Percentiles rank a stretch among this genome's conserved stretches.
Conservation (phyloP, 768 basidiomycete species). For the Heimioporus sp. region DNA sequence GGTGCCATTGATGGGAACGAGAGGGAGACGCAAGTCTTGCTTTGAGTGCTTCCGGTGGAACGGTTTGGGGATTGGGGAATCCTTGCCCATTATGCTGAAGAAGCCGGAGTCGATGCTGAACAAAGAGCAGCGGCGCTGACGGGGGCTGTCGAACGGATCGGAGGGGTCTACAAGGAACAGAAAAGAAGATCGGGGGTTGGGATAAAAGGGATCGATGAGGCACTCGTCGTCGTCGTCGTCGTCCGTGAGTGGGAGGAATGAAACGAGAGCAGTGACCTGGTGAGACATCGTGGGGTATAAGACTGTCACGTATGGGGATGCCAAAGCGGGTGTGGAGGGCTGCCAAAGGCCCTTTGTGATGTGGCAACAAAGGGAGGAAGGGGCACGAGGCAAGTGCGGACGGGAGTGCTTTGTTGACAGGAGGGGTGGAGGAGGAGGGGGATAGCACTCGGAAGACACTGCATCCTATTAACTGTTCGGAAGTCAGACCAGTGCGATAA, state of each 20-base stretch:
- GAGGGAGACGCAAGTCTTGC: conserved; percentile 11
- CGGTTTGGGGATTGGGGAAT: conserved; percentile 8
- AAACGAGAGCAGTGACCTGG: conserved; percentile 8
- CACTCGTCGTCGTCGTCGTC: conserved; percentile 23
- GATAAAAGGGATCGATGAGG: conserved; percentile 7
- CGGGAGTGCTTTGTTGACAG: conserved; percentile 4
- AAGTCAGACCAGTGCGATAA: conserved; percentile 7
- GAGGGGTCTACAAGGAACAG: conserved; percentile 3
- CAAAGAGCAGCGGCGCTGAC: conserved; percentile 18
- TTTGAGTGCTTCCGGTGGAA: conserved; percentile 10
- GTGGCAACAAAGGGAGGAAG: conserved; percentile 20
- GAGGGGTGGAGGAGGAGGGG: too few relatives aligned
- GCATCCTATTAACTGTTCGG: conserved; percentile 19
- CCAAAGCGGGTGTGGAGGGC: conserved; percentile 24
- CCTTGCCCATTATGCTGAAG: conserved; percentile 25
- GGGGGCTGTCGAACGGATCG: neutral
- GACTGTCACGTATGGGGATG: conserved; percentile 2
- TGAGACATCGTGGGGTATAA: conserved; percentile 22
- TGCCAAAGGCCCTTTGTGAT: conserved; percentile 26
- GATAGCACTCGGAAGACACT: too few relatives aligned
- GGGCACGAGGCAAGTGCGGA: conserved; percentile 4
- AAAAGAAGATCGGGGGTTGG: conserved; percentile 23
- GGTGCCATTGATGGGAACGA: conserved; percentile 5
- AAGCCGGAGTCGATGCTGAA: conserved; percentile 30
- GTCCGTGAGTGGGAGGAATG: conserved; percentile 10